phyloP scores from a whole-genome alignment of 139 green algal species.

The Zygnema cylindricum region DNA sequence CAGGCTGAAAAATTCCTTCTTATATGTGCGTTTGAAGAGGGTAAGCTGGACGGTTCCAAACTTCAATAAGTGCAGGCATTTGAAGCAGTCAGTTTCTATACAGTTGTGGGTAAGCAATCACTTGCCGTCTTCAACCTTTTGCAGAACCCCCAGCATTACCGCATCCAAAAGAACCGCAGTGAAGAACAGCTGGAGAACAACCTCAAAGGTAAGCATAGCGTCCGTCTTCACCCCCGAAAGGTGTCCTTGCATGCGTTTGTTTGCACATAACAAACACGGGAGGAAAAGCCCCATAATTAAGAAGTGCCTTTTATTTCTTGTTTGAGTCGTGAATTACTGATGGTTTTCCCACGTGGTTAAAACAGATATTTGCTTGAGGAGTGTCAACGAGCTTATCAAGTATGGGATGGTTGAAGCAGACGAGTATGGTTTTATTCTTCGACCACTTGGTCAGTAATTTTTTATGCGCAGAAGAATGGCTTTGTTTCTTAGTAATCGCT shows the following conservation, averaged over 20 bases:
- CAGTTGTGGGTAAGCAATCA: too few species aligned
- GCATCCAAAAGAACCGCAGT: slow-evolving; percentile 24
- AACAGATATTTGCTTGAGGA: slow-evolving; percentile 54
- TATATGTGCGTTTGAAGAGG: slow-evolving; percentile 61
- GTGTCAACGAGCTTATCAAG: slow-evolving; percentile 46
- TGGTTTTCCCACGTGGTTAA: too few species aligned
- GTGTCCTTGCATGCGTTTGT: too few species aligned
- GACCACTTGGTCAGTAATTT: slow-evolving; percentile 5
- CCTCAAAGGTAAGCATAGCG: slow-evolving; percentile 53
- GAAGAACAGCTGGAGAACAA: slow-evolving; percentile 54
- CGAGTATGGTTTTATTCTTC: slow-evolving; percentile 47
- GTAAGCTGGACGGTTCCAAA: slow-evolving; percentile 22
- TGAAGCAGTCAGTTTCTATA: slow-evolving; percentile 15
- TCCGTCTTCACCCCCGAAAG: too few species aligned
- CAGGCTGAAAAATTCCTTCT: slow-evolving; percentile 57
- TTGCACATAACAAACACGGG: too few species aligned
- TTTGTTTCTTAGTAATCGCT: too few species aligned
- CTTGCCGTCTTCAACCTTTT: too few species aligned
- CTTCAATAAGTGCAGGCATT: neutral
- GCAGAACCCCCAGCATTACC: slow-evolving; percentile 57
- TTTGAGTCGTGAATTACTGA: too few species aligned
- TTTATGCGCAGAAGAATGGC: neutral
- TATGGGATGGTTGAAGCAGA: slow-evolving; percentile 53
- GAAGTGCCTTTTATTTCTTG: too few species aligned
- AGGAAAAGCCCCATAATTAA: too few species aligned